Evolutionary conservation across 176 grass and related monocot genomes (phyloP), one percentile per base, ranked within the genome.

Genomic region (Guadua angustifolia): DNA sequence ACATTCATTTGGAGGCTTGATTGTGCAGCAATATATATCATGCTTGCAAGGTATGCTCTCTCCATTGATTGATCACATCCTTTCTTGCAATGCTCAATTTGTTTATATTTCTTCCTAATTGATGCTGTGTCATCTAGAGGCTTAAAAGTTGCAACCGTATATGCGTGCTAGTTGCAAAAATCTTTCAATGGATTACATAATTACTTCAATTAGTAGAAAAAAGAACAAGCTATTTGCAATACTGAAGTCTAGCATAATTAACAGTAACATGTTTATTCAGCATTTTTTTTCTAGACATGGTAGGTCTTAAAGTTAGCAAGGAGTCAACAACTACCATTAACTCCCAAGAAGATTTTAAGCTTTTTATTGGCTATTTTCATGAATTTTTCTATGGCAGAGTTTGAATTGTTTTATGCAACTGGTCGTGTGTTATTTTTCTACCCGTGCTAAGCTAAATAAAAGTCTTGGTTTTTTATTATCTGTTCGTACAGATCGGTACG

Each of bases 1-100:
- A 35, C 92, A 97, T 89, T 97, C 95, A 55, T 97, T 97, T 77
- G 92, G 95, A 83, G 92, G 95, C 49, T 90, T 97, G 79, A 94
- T 97, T 75, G 92, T 97, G 73, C 95, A 94, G 65, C 90, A 91
- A 25, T 97, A 94, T 88, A 87, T 91, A 52, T 94, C 95, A 82
- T 86, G 87, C 24, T 83, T 87, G 83, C 75, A 71, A 75, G 85
- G 87, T 89, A 66, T 66, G 65, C n/a, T 84, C 8, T 69, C 65
- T 59, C 22, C 35, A 77, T 66, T 73, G 19, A 86, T 79, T 45
- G 4, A 24, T 33, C 65, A 76, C 50, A 50, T 29, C 83, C 26
- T 17, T 40, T 73, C 18, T 83, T 71, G 10, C 0, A 36, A 46
- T 76, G 71, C 35, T 73, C 59, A 38, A 16, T 14, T 52, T 52